Percentiles rank a stretch among this genome's conserved stretches.
These are phyloP conservation scores for Mycena polygramma DNA, from an alignment of 768 basidiomycete genomes.

Conservation along the genomic window DNA sequence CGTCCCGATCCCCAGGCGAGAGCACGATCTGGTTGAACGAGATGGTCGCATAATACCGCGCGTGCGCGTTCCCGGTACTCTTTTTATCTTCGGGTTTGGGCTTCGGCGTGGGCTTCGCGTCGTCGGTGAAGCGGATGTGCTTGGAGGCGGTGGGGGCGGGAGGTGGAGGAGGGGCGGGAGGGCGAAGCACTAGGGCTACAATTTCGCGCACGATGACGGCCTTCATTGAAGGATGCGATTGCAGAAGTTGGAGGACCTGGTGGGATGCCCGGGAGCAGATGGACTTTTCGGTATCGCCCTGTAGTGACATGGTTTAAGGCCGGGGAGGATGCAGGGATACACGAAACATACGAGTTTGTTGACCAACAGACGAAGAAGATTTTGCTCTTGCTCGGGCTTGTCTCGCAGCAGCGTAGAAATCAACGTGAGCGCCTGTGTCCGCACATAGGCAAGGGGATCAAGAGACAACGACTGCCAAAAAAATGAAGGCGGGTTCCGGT, in stretches of 20 bases:
- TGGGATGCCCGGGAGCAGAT: slow-evolving; percentile 93
- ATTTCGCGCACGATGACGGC: slow-evolving; percentile 89
- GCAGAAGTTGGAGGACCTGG: slow-evolving; percentile 89
- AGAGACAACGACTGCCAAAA: slow-evolving; percentile 74
- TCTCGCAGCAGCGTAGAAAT: slow-evolving; percentile 85
- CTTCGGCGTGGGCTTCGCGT: slow-evolving; percentile 48
- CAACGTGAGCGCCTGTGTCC: slow-evolving; percentile 84
- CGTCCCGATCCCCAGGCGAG: slow-evolving; percentile 73
- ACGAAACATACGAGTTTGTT: slow-evolving; percentile 85
- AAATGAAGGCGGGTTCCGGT: slow-evolving; percentile 5
- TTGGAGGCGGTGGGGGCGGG: slow-evolving; percentile 53
- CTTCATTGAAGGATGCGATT: slow-evolving; percentile 95
- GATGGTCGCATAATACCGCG: slow-evolving; percentile 91
- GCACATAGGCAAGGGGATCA: slow-evolving; percentile 90
- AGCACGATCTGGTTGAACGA: slow-evolving; percentile 96
- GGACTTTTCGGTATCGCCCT: slow-evolving; percentile 92
- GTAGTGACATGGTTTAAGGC: slow-evolving; percentile 8
- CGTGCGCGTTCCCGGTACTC: slow-evolving; percentile 73
- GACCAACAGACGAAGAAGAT: slow-evolving; percentile 89
- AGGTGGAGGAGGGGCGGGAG: slow-evolving; percentile 55
- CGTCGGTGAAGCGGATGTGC: slow-evolving; percentile 68
- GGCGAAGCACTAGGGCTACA: slow-evolving; percentile 80
- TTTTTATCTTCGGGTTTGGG: slow-evolving; percentile 51
- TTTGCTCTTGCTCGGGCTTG: slow-evolving; percentile 98
- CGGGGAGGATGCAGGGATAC: slow-evolving; percentile 1